Conservation (phyloP, 2,329 filamentous ascomycete genomes). For the Taxawa tesnikishii region DNA sequence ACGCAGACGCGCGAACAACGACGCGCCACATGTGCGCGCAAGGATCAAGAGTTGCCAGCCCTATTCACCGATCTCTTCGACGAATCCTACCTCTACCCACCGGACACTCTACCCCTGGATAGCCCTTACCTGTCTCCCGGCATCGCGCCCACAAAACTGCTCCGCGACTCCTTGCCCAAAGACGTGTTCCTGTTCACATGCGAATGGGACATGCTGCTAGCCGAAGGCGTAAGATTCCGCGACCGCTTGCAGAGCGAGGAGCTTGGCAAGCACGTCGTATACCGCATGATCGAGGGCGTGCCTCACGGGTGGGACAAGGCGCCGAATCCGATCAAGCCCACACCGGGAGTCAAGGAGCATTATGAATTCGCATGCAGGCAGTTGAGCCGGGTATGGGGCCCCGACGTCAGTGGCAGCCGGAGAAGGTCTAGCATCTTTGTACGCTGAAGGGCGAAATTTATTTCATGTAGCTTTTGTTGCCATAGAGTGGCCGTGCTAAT, state of each 20-base stretch:
- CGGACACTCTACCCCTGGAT: slow-evolving; percentile 33
- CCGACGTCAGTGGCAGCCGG: too few species aligned
- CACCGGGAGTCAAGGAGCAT: slow-evolving; percentile 38
- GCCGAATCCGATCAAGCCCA: slow-evolving; percentile 45
- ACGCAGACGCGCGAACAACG: slow-evolving; percentile 47
- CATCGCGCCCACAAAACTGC: slow-evolving; percentile 40
- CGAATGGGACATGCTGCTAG: slow-evolving; percentile 56
- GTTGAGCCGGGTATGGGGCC: slow-evolving; percentile 33
- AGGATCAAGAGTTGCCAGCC: slow-evolving; percentile 38
- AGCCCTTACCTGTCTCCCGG: slow-evolving; percentile 49
- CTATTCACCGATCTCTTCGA: slow-evolving; percentile 41
- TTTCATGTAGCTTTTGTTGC: too few species aligned
- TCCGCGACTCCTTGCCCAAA: slow-evolving; percentile 42
- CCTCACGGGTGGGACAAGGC: slow-evolving; percentile 57
- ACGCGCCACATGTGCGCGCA: slow-evolving; percentile 40
- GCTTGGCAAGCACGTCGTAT: slow-evolving; percentile 41
- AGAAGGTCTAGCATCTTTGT: too few species aligned
- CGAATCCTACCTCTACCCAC: slow-evolving; percentile 34
- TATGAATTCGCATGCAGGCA: slow-evolving; percentile 43
- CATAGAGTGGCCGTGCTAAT: too few species aligned
- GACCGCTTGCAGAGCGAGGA: slow-evolving; percentile 35
- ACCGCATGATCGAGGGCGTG: slow-evolving; percentile 46
- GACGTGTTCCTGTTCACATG: slow-evolving; percentile 50
- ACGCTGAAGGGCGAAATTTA: too few species aligned
- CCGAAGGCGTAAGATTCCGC: slow-evolving; percentile 49